Evolutionary conservation across 371 early-diverging fungal genomes (phyloP).

Genomic region (Mortierella sp.): DNA sequence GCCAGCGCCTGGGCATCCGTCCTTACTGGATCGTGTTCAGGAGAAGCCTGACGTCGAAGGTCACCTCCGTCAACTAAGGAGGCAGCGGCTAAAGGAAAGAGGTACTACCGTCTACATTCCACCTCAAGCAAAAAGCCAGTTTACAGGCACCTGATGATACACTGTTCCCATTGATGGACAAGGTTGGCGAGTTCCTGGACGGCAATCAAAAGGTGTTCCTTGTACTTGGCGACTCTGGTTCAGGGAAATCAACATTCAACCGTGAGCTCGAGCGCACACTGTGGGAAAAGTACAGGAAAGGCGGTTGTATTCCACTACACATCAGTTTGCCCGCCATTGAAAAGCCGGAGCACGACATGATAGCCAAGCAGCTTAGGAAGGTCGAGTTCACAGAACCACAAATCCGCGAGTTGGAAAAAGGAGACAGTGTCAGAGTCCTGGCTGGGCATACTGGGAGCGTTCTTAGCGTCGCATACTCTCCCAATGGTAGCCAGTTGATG

Average conservation of each 20-base stretch:
- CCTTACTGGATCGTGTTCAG: conserved; percentile 7
- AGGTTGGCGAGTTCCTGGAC: conserved; percentile 5
- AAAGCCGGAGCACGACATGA: conserved; percentile 9
- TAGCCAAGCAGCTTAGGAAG: conserved; percentile 4
- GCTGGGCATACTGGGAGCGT: too few species aligned
- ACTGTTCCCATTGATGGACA: conserved; percentile 10
- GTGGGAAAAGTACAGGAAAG: too few species aligned
- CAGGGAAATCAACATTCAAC: too few species aligned
- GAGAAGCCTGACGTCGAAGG: conserved; percentile 13
- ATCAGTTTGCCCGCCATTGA: conserved; percentile 14
- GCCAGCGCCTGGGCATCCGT: background rate
- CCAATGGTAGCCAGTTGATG: too few species aligned
- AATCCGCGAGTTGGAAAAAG: conserved; percentile 6
- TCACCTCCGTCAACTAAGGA: background rate
- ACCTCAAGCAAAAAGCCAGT: conserved; percentile 11
- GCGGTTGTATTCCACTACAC: too few species aligned
- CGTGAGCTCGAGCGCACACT: too few species aligned
- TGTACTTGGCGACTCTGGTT: background rate
- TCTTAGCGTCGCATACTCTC: too few species aligned
- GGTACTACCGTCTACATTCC: conserved; percentile 6
- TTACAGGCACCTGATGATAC: conserved; percentile 3
- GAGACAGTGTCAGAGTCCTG: too few species aligned
- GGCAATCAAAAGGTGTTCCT: conserved; percentile 7
- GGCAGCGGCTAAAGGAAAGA: conserved; percentile 1
- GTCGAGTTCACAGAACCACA: background rate